These are phyloP conservation scores for Pigoraptor vietnamica DNA, from an alignment of 78 protist genomes.

Conservation along the genomic window DNA sequence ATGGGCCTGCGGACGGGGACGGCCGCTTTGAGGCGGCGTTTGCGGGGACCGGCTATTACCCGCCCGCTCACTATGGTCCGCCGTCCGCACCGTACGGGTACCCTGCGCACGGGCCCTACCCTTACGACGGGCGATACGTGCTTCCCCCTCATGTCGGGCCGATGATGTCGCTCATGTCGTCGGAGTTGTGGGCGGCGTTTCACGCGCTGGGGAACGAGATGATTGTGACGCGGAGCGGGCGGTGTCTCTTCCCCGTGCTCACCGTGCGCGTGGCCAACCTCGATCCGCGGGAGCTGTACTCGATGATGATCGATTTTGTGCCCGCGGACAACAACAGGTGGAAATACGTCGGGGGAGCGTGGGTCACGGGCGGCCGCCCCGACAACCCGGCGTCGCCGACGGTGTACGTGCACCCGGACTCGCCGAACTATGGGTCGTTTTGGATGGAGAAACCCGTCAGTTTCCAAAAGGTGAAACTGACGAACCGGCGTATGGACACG, in stretches of 20 bases:
- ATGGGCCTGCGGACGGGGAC: too few relatives aligned
- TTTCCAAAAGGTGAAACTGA: background rate
- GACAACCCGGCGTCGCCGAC: background rate
- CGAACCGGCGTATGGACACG: background rate
- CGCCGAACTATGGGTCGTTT: background rate
- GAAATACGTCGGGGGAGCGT: background rate
- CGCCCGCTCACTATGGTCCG: too few relatives aligned
- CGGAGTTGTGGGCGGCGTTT: background rate
- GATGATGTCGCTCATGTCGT: too few relatives aligned
- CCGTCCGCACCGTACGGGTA: too few relatives aligned
- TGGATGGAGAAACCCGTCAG: background rate
- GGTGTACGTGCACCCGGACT: slow-evolving; percentile 2
- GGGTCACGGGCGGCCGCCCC: background rate
- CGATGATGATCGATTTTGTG: background rate
- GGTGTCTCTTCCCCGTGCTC: background rate
- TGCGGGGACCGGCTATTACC: too few relatives aligned
- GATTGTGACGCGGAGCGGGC: background rate
- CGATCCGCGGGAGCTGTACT: background rate
- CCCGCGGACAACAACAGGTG: background rate
- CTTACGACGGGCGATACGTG: too few relatives aligned
- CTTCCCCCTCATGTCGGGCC: too few relatives aligned
- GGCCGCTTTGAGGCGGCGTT: too few relatives aligned
- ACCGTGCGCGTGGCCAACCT: background rate
- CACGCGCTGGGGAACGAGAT: background rate
- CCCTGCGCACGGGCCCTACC: too few relatives aligned